phyloP scores from a whole-genome alignment of 2,329 filamentous ascomycete species.

The Hypoxylon sp. region DNA sequence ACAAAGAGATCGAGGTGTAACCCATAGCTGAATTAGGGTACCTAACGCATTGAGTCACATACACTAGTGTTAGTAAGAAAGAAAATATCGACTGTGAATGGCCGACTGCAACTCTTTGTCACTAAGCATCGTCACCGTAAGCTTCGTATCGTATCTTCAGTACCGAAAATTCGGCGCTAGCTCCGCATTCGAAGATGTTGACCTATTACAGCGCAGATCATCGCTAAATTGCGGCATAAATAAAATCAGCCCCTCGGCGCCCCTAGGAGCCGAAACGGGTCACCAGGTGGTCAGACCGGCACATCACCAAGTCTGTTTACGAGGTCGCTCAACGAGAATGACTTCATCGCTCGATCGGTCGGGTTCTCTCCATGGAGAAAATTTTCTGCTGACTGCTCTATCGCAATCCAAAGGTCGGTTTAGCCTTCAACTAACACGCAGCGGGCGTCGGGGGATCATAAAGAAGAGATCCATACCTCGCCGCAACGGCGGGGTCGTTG shows the following conservation, averaged over 20 bases:
- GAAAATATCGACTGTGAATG: conserved; percentile 15
- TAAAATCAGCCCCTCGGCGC: conserved; percentile 24
- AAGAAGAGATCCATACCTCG: conserved; percentile 20
- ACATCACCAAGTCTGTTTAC: conserved; percentile 5
- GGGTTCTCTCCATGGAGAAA: conserved; percentile 7
- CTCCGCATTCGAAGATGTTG: conserved; percentile 27
- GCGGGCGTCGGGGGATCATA: conserved; percentile 23
- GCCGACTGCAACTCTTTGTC: conserved; percentile 17
- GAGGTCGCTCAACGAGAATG: conserved; percentile 28
- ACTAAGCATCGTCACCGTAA: conserved; percentile 34
- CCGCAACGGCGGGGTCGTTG: conserved; percentile 36
- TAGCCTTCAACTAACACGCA: conserved; percentile 21
- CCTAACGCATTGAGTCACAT: conserved; percentile 11
- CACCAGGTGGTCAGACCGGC: conserved; percentile 14
- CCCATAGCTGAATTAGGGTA: conserved; percentile 13
- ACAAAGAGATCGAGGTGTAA: conserved; percentile 26
- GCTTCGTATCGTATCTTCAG: conserved; percentile 28
- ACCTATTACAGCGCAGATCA: conserved; percentile 35
- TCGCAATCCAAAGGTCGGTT: background rate
- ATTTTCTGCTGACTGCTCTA: conserved; percentile 20
- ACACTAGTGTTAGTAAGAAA: conserved; percentile 15
- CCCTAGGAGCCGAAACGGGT: conserved; percentile 8
- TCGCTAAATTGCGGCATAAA: conserved; percentile 17
- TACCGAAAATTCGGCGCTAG: conserved; percentile 21
- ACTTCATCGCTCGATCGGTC: conserved; percentile 35